Evolutionary conservation across 2,329 filamentous ascomycete genomes (phyloP).

Genomic region (Trichoderma hamatum): DNA sequence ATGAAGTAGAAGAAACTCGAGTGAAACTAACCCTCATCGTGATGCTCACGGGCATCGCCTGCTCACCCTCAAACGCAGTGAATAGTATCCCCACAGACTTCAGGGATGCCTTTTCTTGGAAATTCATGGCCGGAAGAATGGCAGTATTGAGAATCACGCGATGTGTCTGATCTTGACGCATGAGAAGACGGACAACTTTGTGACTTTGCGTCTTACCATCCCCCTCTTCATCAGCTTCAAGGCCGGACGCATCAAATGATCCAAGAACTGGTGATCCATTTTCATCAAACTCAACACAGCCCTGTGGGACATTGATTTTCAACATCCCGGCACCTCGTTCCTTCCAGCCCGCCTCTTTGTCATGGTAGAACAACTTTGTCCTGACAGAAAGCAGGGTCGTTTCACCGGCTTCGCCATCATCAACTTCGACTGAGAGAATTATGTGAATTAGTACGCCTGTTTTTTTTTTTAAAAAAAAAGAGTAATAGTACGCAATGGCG

Average conservation of each 20-base stretch:
- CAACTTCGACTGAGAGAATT: conserved; percentile 61
- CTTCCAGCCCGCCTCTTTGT: conserved; percentile 76
- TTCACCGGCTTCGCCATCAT: conserved; percentile 88
- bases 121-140: conserved; percentile 76
- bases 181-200: conserved; percentile 73
- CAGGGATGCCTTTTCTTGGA: conserved; percentile 74
- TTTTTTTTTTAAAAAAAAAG: background rate
- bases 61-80: conserved; percentile 62
- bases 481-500: background rate
- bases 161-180: conserved; percentile 88
- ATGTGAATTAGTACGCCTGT: conserved; percentile 26
- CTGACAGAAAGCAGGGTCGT: conserved; percentile 73
- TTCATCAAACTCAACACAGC: conserved; percentile 59
- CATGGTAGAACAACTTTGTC: conserved; percentile 83
- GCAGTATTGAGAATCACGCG: conserved; percentile 85
- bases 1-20: background rate
- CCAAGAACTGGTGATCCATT: conserved; percentile 52
- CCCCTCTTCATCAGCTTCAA: conserved; percentile 43
- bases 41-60: conserved; percentile 59
- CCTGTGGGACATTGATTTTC: conserved; percentile 76
- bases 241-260: conserved; percentile 58
- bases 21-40: conserved; percentile 59
- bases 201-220: conserved; percentile 33
- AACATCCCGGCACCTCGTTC: conserved; percentile 83
- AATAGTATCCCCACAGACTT: conserved; percentile 71